phyloP scores from a whole-genome alignment of 176 grass and related monocot species.

The Chrysopogon serrulatus region DNA sequence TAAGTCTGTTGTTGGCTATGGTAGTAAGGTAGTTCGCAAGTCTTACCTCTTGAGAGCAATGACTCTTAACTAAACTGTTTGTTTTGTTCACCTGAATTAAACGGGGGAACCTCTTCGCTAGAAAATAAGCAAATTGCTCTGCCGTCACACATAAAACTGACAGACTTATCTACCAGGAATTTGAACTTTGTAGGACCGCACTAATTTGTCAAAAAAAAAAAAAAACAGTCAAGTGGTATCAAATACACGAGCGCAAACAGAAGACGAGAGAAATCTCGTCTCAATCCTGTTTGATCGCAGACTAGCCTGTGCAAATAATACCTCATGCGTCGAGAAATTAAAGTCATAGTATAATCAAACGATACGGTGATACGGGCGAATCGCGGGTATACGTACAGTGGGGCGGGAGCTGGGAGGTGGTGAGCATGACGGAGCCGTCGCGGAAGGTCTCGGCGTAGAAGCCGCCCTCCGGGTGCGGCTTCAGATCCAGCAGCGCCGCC shows the following conservation, averaged over 20 bases:
- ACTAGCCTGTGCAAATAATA: background rate
- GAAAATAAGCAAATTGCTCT: background rate
- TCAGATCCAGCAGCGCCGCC: constrained; percentile 71
- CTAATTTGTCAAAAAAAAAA: background rate
- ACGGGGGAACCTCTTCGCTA: too few relatives aligned
- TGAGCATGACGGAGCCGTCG: constrained; percentile 76
- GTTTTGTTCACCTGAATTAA: too few relatives aligned
- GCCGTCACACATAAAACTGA: background rate
- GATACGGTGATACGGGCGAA: background rate
- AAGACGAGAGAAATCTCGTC: background rate
- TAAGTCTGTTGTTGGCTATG: too few relatives aligned
- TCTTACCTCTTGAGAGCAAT: too few relatives aligned
- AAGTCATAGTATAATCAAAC: background rate
- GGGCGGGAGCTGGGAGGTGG: constrained; percentile 77
- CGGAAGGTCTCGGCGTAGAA: constrained; percentile 87
- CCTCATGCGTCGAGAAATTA: background rate
- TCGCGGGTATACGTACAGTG: constrained; percentile 41
- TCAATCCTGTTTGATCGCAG: background rate
- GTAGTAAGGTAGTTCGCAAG: too few relatives aligned
- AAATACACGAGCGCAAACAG: background rate
- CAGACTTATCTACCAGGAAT: background rate
- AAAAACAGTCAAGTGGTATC: background rate
- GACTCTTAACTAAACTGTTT: too few relatives aligned
- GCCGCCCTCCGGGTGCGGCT: constrained; percentile 82
- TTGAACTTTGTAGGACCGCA: background rate